phyloP scores from a whole-genome alignment of 192 early-diverging fungal genomes.

The Phycomyces nitens region DNA sequence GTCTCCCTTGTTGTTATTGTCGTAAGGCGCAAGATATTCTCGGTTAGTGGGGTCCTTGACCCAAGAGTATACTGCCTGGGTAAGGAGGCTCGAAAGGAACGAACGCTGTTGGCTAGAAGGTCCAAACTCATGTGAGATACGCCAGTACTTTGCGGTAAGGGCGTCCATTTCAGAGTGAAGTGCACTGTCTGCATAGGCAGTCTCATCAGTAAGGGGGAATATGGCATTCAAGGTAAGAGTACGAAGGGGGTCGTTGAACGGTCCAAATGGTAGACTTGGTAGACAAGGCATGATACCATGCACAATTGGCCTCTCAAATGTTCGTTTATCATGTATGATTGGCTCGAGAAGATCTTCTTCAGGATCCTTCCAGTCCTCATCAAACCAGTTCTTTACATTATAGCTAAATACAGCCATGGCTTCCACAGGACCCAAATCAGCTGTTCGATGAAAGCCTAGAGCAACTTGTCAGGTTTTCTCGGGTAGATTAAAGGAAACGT shows the following conservation, averaged over 20 bases:
- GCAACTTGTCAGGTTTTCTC: conserved; percentile 11
- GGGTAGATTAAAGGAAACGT: neutral
- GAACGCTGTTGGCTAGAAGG: conserved; percentile 37
- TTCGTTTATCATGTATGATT: conserved; percentile 7
- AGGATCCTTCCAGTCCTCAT: conserved; percentile 50
- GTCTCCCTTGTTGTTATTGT: conserved; percentile 29
- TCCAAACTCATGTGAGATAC: conserved; percentile 39
- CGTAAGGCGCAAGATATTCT: conserved; percentile 23
- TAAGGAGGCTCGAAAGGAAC: conserved; percentile 40
- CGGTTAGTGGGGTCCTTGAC: conserved; percentile 36
- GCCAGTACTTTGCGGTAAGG: conserved; percentile 42
- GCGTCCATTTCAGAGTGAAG: conserved; percentile 51
- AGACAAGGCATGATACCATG: neutral
- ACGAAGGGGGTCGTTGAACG: conserved; percentile 52
- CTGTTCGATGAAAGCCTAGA: conserved; percentile 3
- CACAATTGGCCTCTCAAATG: neutral
- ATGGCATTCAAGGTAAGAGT: conserved; percentile 42
- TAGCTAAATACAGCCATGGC: conserved; percentile 46
- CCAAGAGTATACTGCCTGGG: conserved; percentile 46
- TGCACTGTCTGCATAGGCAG: conserved; percentile 36
- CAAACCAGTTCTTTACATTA: conserved; percentile 49
- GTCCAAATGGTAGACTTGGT: conserved; percentile 45
- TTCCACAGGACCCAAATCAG: neutral
- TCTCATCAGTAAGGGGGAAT: conserved; percentile 40
- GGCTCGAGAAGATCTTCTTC: conserved; percentile 15